A percentile compares a stretch with the other conserved stretches of the same genome.
phyloP scores from a whole-genome alignment of 2,329 filamentous ascomycete genomes.

The Aureobasidium mangrovei region DNA sequence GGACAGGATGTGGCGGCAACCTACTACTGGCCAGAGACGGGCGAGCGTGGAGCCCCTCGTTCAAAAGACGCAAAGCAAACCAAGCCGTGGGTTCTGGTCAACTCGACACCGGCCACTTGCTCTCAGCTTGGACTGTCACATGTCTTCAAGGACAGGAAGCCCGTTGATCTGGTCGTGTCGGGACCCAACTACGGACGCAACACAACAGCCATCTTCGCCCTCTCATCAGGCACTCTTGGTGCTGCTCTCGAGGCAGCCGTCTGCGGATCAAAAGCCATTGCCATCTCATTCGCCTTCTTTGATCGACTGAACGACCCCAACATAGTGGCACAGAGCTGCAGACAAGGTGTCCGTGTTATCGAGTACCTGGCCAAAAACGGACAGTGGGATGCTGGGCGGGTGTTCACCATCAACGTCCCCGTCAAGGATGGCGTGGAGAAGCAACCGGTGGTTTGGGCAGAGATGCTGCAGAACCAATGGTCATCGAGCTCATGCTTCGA shows the following conservation, averaged over 20 bases:
- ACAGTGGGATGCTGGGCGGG: conserved; percentile 55
- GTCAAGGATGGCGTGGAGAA: conserved; percentile 60
- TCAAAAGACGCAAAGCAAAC: conserved; percentile 20
- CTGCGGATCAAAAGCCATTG: conserved; percentile 53
- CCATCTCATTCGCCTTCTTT: conserved; percentile 86
- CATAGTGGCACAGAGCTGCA: conserved; percentile 69
- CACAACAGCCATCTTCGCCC: conserved; percentile 41
- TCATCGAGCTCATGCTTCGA: conserved; percentile 74
- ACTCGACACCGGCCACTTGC: conserved; percentile 42
- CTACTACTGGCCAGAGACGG: conserved; percentile 26
- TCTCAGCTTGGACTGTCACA: conserved; percentile 41
- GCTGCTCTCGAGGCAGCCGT: conserved; percentile 43
- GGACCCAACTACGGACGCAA: conserved; percentile 40
- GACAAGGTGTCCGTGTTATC: conserved; percentile 66
- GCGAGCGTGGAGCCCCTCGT: conserved; percentile 18
- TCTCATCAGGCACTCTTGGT: conserved; percentile 42
- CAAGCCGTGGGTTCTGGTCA: conserved; percentile 44
- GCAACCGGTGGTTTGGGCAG: conserved; percentile 63
- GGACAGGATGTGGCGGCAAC: conserved; percentile 63
- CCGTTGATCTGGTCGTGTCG: conserved; percentile 40
- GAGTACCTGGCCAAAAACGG: conserved; percentile 71
- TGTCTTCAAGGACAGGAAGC: conserved; percentile 36
- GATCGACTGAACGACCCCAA: conserved; percentile 71
- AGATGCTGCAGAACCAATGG: conserved; percentile 90
- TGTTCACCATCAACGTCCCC: conserved; percentile 83